phyloP scores from a whole-genome alignment of 2,329 filamentous ascomycete species.

The Rachicladosporium sp. region DNA sequence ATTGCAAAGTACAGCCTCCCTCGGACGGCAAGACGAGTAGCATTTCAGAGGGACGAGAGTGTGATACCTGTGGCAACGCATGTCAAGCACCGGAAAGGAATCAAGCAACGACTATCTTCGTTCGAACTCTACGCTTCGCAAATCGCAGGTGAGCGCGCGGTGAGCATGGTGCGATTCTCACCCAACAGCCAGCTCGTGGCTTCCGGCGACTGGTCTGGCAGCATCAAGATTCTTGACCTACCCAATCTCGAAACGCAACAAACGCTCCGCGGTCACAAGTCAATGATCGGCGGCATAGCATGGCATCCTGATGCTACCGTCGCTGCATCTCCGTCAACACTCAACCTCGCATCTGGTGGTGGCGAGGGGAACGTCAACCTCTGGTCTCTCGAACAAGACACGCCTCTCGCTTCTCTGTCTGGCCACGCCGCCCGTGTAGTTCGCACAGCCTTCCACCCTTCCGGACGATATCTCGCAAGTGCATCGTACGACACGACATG shows the following conservation, averaged over 20 bases:
- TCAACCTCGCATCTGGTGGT: slow-evolving; percentile 84
- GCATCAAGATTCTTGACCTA: slow-evolving; percentile 73
- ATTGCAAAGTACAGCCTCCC: slow-evolving; percentile 79
- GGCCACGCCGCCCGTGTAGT: slow-evolving; percentile 83
- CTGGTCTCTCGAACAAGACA: slow-evolving; percentile 81
- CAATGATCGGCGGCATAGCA: slow-evolving; percentile 77
- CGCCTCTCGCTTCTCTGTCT: slow-evolving; percentile 66
- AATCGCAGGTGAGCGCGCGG: slow-evolving; percentile 76
- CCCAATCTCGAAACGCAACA: slow-evolving; percentile 68
- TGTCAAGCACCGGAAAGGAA: slow-evolving; percentile 77
- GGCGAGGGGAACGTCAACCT: slow-evolving; percentile 80
- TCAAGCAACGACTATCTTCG: slow-evolving; percentile 69
- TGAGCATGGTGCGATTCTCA: slow-evolving; percentile 84
- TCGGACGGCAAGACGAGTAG: slow-evolving; percentile 62
- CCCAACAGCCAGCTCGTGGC: slow-evolving; percentile 75
- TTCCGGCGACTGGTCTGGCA: slow-evolving; percentile 85
- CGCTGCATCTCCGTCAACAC: slow-evolving; percentile 45
- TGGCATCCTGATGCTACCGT: slow-evolving; percentile 81
- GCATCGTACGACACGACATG: slow-evolving; percentile 95
- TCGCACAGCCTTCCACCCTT: slow-evolving; percentile 87
- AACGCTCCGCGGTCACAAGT: slow-evolving; percentile 70
- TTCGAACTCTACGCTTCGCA: slow-evolving; percentile 93
- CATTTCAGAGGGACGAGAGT: slow-evolving; percentile 67
- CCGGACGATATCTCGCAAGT: slow-evolving; percentile 76
- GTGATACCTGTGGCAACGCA: slow-evolving; percentile 78